These are phyloP conservation scores for Selenicereus undatus DNA, from an alignment of 148 eudicot genomes.

Conservation along the genomic window DNA sequence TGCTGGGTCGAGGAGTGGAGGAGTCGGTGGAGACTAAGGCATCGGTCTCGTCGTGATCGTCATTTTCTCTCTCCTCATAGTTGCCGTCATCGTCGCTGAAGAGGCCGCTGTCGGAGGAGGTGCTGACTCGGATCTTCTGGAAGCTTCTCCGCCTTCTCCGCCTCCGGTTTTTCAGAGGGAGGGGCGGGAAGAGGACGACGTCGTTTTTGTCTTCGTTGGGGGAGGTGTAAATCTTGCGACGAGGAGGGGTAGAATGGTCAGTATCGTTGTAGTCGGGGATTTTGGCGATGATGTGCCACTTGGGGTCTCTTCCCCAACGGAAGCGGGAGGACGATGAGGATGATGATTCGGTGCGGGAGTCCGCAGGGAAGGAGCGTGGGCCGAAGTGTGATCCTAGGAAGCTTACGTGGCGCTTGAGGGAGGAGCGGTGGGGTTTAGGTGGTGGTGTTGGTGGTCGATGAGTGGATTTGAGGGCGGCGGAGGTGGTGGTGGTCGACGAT, in stretches of 20 bases:
- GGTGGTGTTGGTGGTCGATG: not conserved
- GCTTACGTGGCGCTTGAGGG: constrained; percentile 46
- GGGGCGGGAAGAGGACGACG: constrained; percentile 29
- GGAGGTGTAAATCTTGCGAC: constrained; percentile 60
- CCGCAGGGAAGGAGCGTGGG: constrained; percentile 20
- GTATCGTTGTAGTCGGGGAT: constrained; percentile 20
- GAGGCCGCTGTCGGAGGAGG: constrained; percentile 29
- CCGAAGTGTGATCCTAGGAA: constrained; percentile 11
- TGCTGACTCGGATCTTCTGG: constrained; percentile 15
- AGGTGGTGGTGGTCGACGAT: not conserved
- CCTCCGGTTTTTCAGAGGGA: constrained; percentile 12
- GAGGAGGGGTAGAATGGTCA: constrained; percentile 39
- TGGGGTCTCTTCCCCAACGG: constrained; percentile 42
- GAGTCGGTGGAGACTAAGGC: constrained; percentile 21
- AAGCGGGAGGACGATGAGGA: not conserved
- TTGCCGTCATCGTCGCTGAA: constrained; percentile 11
- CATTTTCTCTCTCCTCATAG: constrained; percentile 17
- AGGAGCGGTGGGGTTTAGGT: constrained; percentile 15
- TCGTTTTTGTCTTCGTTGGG: constrained; percentile 25
- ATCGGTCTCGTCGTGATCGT: constrained; percentile 17
- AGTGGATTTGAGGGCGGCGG: not conserved
- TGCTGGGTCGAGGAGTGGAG: constrained; percentile 3
- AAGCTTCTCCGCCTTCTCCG: constrained; percentile 10
- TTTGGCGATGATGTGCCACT: constrained; percentile 61
- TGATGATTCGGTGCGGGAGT: constrained; percentile 20